Evolutionary conservation across 1,284 basidiomycete genomes (phyloP), one percentile per base, ranked within the genome.

Genomic region (Mycena citricolor): DNA sequence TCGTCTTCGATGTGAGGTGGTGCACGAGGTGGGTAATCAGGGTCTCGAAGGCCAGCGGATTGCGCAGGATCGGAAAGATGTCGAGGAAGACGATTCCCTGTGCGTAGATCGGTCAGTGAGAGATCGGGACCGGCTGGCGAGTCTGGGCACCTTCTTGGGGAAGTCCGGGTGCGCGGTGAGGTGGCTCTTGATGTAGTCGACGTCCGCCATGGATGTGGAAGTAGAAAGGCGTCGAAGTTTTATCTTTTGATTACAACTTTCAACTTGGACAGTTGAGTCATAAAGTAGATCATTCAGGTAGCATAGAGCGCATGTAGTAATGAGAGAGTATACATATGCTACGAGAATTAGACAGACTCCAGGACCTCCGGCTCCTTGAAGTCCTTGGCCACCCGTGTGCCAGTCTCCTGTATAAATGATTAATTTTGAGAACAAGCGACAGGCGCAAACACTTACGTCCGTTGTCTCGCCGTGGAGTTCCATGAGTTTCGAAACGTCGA

Each of bases 401-500:
- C 90, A 46, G 89, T 90, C 76, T 94, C 90, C 90, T 93, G 59
- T 40, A 54, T 37, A 39, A 42, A 42, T 7, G 45, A 57, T 47
- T 32, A 49, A 38, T 5, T 35, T 43, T 42, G 25, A 36, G 21
- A 16, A 35, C 28, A 23, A 21, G 19, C 23, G 41, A 39, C 32
- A 39, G 17, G 26, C 34, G 34, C 42, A 38, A 47, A 33, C 39
- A 82, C 90, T 62, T 62, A 91, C 91, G 63, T 93, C 91, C 59
- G 83, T 86, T 56, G 90, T 84, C 70, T 95, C 94, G 59, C 92
- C 92, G 73, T 98, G 95, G 51, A 95, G 83, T 70, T 98, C 94
- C 59, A 97, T 81, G 45, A 99, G 79, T 74, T 97, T 97, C 61
- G 88, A 85, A 49, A 93, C 76, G 69, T 98, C 97, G 70, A 95